A percentile compares a stretch with the other conserved stretches of the same genome.
These are phyloP conservation scores for Rutstroemia sp. DNA, from an alignment of 2,329 filamentous ascomycete species.

Conservation along the genomic window DNA sequence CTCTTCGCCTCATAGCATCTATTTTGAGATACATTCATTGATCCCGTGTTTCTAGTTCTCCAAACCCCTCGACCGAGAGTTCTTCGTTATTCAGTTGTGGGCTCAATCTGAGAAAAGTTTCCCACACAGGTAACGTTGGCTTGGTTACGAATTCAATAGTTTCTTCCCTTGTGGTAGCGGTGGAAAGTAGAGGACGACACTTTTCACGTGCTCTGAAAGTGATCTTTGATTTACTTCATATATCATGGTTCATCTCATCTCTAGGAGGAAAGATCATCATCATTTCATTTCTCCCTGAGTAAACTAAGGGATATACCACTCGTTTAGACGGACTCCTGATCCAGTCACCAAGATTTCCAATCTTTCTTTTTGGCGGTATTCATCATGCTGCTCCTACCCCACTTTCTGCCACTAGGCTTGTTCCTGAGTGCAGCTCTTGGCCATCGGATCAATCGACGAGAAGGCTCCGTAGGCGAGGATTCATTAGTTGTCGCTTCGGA, in stretches of 20 bases:
- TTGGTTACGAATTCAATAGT: slow-evolving; percentile 5
- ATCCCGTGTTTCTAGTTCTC: neutral
- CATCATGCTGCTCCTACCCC: slow-evolving; percentile 3
- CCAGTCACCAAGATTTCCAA: neutral
- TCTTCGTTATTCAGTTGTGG: neutral
- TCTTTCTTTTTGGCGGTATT: neutral
- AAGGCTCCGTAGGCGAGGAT: neutral
- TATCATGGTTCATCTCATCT: neutral
- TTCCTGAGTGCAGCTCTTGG: slow-evolving; percentile 5
- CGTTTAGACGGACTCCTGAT: neutral
- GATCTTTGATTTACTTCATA: slow-evolving; percentile 5
- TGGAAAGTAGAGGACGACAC: neutral
- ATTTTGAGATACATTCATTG: neutral
- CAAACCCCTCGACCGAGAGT: neutral
- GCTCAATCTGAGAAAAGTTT: neutral
- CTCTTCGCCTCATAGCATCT: neutral
- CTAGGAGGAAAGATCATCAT: neutral
- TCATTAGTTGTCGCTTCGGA: neutral
- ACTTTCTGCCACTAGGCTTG: slow-evolving; percentile 4
- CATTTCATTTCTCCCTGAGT: neutral
- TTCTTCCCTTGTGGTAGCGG: neutral
- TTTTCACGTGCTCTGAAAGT: neutral
- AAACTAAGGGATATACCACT: neutral
- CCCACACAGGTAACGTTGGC: slow-evolving; percentile 2
- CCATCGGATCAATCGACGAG: slow-evolving; percentile 5